Conservation (phyloP, 352 stramenopile species). For the Pythium vanterpoolii region DNA sequence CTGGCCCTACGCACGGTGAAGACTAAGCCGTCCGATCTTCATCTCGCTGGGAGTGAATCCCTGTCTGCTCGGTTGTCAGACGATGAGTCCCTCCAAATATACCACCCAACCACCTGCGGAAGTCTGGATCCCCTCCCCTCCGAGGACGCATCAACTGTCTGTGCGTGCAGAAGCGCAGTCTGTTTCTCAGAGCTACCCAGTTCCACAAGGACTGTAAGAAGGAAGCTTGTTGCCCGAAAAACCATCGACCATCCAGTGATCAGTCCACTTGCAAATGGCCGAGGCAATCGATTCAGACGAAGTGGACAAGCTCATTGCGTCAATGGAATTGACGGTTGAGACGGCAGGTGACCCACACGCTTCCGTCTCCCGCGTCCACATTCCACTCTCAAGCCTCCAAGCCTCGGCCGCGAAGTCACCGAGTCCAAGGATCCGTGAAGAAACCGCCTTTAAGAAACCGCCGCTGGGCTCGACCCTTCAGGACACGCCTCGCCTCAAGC, state of each 20-base stretch:
- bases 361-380: not conserved
- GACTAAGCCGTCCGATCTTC: no score
- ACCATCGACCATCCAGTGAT: not conserved
- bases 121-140: not conserved
- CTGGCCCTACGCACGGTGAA: no score
- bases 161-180: not conserved
- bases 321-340: slow-evolving; percentile 10
- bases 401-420: not conserved
- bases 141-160: not conserved
- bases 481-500: not conserved
- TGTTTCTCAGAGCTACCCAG: not conserved
- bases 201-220: not conserved
- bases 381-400: no score
- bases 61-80: no score
- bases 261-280: not conserved
- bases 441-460: slow-evolving; percentile 16
- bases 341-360: not conserved
- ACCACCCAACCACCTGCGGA: slow-evolving; percentile 5
- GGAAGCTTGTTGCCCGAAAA: not conserved
- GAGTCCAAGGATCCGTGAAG: not conserved
- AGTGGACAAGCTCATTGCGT: slow-evolving; percentile 22
- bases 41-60: no score
- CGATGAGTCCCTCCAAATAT: slow-evolving; percentile 4
- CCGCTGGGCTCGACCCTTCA: slow-evolving; percentile 1
- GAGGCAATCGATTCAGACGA: slow-evolving; percentile 4